These are phyloP conservation scores for Crithidia sp. DNA, from an alignment of 208 protist species.

Conservation along the genomic window DNA sequence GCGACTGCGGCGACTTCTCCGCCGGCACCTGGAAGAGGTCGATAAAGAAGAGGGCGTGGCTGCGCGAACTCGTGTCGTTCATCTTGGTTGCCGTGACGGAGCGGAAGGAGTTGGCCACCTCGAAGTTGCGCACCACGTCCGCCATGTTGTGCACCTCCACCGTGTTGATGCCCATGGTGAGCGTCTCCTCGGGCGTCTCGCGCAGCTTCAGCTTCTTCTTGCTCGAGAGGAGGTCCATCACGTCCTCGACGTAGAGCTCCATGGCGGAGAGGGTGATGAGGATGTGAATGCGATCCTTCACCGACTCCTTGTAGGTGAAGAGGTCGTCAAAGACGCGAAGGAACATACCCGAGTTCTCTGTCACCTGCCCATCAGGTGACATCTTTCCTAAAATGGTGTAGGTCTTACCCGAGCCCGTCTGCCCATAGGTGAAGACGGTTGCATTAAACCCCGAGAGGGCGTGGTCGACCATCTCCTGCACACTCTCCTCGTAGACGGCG, in stretches of 20 bases:
- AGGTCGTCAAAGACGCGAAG: conserved; percentile 88
- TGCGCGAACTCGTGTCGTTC: conserved; percentile 91
- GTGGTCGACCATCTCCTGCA: conserved; percentile 85
- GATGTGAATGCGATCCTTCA: conserved; percentile 56
- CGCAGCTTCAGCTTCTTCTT: conserved; percentile 86
- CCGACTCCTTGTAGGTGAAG: conserved; percentile 64
- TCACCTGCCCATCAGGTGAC: conserved; percentile 38
- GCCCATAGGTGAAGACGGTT: conserved; percentile 92
- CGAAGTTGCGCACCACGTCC: conserved; percentile 78
- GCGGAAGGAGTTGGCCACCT: conserved; percentile 79
- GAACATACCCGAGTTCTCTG: conserved; percentile 75
- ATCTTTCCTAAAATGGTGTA: conserved; percentile 90
- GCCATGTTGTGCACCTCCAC: conserved; percentile 74
- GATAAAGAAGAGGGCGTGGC: conserved; percentile 92
- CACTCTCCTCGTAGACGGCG: conserved; percentile 81
- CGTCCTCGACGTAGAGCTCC: conserved; percentile 90
- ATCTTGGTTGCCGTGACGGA: conserved; percentile 83
- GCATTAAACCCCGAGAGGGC: conserved; percentile 75
- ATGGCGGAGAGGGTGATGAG: conserved; percentile 84
- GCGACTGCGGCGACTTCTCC: conserved; percentile 29
- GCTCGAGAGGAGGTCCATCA: conserved; percentile 83
- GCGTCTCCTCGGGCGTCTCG: conserved; percentile 79
- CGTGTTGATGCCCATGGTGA: conserved; percentile 59
- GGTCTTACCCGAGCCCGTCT: conserved; percentile 91
- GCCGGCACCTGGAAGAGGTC: conserved; percentile 73